Percentiles rank a stretch among this genome's conserved stretches.
Conservation (phyloP, 768 basidiomycete genomes). For the Pleurotus giganteus region DNA sequence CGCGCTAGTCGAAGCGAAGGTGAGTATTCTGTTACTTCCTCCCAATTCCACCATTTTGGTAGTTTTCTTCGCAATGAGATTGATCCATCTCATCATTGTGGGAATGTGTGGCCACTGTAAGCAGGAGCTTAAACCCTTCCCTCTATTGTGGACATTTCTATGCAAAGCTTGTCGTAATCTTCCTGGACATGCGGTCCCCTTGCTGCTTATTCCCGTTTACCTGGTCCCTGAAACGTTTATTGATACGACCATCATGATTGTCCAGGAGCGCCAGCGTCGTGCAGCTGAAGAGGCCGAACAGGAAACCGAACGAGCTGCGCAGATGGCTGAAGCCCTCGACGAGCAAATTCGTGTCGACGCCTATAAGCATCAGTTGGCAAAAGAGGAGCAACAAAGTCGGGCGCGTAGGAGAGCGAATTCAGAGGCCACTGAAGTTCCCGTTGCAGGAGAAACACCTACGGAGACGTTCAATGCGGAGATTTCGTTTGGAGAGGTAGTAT, state of each 20-base stretch:
- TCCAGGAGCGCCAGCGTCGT: slow-evolving; percentile 50
- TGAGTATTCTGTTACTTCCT: slow-evolving; percentile 27
- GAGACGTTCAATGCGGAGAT: slow-evolving; percentile 63
- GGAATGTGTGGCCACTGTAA: slow-evolving; percentile 2
- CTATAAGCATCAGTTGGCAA: slow-evolving; percentile 54
- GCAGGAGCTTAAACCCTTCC: slow-evolving; percentile 5
- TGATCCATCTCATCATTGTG: slow-evolving; percentile 1
- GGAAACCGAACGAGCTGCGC: slow-evolving; percentile 48
- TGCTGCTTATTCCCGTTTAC: neutral
- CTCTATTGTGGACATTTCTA: neutral
- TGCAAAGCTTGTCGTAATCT: slow-evolving; percentile 3
- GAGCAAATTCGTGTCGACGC: slow-evolving; percentile 68
- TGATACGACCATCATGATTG: neutral
- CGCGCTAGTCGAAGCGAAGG: slow-evolving; percentile 67
- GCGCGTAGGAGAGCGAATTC: slow-evolving; percentile 66
- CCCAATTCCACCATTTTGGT: slow-evolving; percentile 2
- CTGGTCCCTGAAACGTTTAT: neutral
- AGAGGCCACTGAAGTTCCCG: slow-evolving; percentile 65
- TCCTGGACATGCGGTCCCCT: neutral
- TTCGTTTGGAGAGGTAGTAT: slow-evolving; percentile 54
- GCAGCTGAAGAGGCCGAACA: slow-evolving; percentile 55
- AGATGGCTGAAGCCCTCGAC: slow-evolving; percentile 56
- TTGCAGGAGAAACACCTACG: slow-evolving; percentile 46
- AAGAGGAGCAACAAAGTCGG: slow-evolving; percentile 49
- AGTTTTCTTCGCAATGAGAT: neutral